Conservation (phyloP, 2,329 filamentous ascomycete species). For the Cucurbitaria berberidis region DNA sequence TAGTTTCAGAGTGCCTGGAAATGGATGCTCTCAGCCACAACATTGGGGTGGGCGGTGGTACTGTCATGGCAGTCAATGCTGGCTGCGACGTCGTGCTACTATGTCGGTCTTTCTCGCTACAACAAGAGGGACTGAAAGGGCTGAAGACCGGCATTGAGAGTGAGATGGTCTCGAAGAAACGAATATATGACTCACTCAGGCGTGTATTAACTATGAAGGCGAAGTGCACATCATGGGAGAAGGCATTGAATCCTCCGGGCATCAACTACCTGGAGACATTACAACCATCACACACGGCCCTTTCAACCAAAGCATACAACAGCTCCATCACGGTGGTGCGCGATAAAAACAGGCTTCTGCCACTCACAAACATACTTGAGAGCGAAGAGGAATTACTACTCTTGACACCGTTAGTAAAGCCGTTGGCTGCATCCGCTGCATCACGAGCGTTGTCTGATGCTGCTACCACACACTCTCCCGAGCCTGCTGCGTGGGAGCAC, state of each 20-base stretch:
- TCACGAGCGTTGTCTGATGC: constrained; percentile 72
- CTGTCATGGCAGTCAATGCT: constrained; percentile 96
- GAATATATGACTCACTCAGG: constrained; percentile 79
- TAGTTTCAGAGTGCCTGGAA: constrained; percentile 92
- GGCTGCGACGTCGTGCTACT: constrained; percentile 91
- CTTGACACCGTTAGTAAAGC: constrained; percentile 87
- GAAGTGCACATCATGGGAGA: constrained; percentile 86
- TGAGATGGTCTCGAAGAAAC: constrained; percentile 80
- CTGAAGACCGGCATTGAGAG: constrained; percentile 89
- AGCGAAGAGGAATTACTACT: constrained; percentile 88
- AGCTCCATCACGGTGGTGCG: constrained; percentile 91
- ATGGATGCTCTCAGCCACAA: constrained; percentile 97
- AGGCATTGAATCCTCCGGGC: constrained; percentile 86
- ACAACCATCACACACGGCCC: constrained; percentile 78
- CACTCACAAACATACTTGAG: constrained; percentile 80
- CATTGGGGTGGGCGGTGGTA: constrained; percentile 94
- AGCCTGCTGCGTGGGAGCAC: constrained; percentile 62
- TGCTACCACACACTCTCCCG: constrained; percentile 60
- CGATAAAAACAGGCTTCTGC: constrained; percentile 84
- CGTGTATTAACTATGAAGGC: constrained; percentile 82
- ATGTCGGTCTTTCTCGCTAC: constrained; percentile 84
- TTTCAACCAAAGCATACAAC: constrained; percentile 88
- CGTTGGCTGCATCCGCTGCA: constrained; percentile 85
- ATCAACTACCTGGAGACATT: constrained; percentile 77
- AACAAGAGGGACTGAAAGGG: constrained; percentile 89